A percentile compares a stretch with the other conserved stretches of the same genome.
These are phyloP conservation scores for Dendrothele bispora DNA, from an alignment of 768 basidiomycete species.

Conservation along the genomic window DNA sequence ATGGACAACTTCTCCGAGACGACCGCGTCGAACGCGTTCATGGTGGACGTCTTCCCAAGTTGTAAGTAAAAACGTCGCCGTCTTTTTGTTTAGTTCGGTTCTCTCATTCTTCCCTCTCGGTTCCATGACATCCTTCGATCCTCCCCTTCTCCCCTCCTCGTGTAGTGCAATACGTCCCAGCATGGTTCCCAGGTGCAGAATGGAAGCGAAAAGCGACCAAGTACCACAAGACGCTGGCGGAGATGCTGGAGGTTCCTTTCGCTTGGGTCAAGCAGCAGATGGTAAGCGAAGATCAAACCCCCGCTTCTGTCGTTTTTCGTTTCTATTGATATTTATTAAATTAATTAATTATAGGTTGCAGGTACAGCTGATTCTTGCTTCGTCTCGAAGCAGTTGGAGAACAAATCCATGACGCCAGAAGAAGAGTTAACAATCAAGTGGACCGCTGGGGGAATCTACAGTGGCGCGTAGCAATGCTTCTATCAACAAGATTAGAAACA, in stretches of 20 bases:
- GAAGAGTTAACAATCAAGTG: slow-evolving; percentile 14
- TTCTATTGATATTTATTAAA: neutral
- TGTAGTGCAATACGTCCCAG: slow-evolving; percentile 24
- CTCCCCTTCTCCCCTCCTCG: too few relatives aligned
- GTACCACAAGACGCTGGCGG: slow-evolving; percentile 13
- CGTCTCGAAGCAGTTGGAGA: slow-evolving; percentile 10
- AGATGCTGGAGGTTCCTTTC: slow-evolving; percentile 21
- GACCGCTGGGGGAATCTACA: slow-evolving; percentile 30
- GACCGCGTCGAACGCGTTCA: slow-evolving; percentile 19
- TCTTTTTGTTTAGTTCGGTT: neutral
- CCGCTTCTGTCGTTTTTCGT: too few relatives aligned
- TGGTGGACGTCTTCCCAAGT: slow-evolving; percentile 29
- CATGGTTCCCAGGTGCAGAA: slow-evolving; percentile 31
- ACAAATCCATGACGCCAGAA: neutral
- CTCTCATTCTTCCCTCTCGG: too few relatives aligned
- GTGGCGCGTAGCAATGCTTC: slow-evolving; percentile 15
- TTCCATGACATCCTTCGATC: too few relatives aligned
- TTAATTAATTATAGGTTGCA: slow-evolving; percentile 1
- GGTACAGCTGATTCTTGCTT: slow-evolving; percentile 14
- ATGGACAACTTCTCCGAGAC: slow-evolving; percentile 23
- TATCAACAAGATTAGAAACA: neutral
- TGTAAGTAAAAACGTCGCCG: slow-evolving; percentile 8
- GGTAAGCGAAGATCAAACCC: slow-evolving; percentile 18
- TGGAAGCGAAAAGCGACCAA: slow-evolving; percentile 24
- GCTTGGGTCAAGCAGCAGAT: slow-evolving; percentile 38